These are phyloP conservation scores for Botrytis aclada DNA, from an alignment of 2,329 filamentous ascomycete species.

Conservation along the genomic window DNA sequence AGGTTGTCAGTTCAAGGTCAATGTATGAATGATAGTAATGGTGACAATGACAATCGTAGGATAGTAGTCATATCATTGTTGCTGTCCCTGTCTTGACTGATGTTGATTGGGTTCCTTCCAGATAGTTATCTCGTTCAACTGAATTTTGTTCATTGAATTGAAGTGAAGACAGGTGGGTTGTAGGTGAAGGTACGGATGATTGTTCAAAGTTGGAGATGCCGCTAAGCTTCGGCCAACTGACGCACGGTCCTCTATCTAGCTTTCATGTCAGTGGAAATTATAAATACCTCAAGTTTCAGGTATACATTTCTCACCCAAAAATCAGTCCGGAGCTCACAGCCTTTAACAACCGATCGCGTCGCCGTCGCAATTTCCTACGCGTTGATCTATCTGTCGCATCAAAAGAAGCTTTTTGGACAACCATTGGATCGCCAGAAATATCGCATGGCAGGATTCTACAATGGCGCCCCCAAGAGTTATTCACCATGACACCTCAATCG, in stretches of 20 bases:
- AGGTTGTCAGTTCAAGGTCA: conserved; percentile 1
- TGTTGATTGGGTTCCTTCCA: background rate
- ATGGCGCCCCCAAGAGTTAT: conserved; percentile 33
- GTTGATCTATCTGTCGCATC: conserved; percentile 15
- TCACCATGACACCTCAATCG: conserved; percentile 25
- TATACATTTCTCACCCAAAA: background rate
- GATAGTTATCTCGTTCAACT: too few relatives aligned
- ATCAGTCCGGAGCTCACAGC: background rate
- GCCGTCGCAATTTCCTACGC: conserved; percentile 20
- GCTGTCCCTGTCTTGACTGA: background rate
- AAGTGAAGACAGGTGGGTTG: background rate
- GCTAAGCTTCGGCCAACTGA: background rate
- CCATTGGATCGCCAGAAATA: conserved; percentile 20
- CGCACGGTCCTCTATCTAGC: background rate
- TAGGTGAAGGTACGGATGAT: background rate
- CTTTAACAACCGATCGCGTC: conserved; percentile 23
- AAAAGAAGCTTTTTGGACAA: conserved; percentile 7
- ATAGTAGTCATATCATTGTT: background rate
- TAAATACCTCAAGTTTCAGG: background rate
- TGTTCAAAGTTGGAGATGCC: background rate
- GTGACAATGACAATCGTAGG: background rate
- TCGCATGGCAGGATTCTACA: conserved; percentile 27
- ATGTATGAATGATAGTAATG: conserved; percentile 15
- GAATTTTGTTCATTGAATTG: background rate
- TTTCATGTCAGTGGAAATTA: background rate